A percentile compares a stretch with the other conserved stretches of the same genome.
These are phyloP conservation scores for Theobroma cacao DNA, from an alignment of 345 rosid genomes.

Conservation along the genomic window DNA sequence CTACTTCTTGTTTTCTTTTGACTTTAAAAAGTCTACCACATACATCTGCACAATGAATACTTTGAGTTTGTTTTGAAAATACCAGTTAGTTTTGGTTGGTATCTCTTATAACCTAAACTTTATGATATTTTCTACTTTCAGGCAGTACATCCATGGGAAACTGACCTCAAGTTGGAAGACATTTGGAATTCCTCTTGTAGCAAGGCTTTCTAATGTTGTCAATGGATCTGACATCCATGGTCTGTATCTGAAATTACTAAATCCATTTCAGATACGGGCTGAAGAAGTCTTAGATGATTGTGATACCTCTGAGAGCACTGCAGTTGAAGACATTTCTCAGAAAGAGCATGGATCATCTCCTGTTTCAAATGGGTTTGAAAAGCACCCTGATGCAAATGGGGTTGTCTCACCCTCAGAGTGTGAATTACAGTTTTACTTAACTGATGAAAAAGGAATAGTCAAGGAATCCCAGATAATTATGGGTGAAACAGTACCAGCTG, in stretches of 20 bases:
- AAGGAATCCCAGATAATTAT: slow-evolving; percentile 48
- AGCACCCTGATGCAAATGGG: slow-evolving; percentile 33
- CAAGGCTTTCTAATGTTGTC: slow-evolving; percentile 45
- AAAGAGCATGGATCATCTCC: slow-evolving; percentile 31
- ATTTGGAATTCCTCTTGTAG: slow-evolving; percentile 86
- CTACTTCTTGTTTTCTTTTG: not conserved
- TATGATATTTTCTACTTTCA: slow-evolving; percentile 29
- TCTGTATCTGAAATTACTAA: slow-evolving; percentile 62
- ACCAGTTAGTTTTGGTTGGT: not conserved
- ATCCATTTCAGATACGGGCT: slow-evolving; percentile 48
- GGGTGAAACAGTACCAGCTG: slow-evolving; percentile 48
- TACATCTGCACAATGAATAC: not conserved
- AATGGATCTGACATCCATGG: slow-evolving; percentile 58
- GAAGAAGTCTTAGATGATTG: slow-evolving; percentile 30
- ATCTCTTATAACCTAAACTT: not conserved
- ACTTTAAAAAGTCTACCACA: not conserved
- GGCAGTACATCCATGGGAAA: slow-evolving; percentile 68
- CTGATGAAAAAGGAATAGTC: slow-evolving; percentile 60
- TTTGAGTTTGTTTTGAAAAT: not conserved
- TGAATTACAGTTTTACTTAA: slow-evolving; percentile 60
- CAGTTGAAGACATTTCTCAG: slow-evolving; percentile 38
- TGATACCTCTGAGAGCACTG: slow-evolving; percentile 31
- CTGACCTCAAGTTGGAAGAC: slow-evolving; percentile 49
- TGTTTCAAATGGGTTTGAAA: slow-evolving; percentile 30
- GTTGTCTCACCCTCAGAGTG: slow-evolving; percentile 43